Evolutionary conservation across 2,329 filamentous ascomycete genomes (phyloP), one percentile per base, ranked within the genome.

Genomic region (Neocatenulostroma microsporum): DNA sequence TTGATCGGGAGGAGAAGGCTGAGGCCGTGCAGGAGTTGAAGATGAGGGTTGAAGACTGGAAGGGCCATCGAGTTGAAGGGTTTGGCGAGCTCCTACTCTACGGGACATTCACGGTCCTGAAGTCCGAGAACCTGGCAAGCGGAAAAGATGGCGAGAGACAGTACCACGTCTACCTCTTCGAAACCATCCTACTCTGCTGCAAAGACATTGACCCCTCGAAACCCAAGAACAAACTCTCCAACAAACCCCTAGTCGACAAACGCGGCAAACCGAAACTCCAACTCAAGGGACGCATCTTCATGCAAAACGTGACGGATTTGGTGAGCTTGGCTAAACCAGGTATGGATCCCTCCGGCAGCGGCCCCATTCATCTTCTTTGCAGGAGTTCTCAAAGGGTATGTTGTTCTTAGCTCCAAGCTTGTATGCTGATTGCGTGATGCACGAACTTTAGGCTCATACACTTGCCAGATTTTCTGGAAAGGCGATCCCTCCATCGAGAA

Each of bases 301-400:
- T 98, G 88, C 87, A 88, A 50, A 98, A 98, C 56, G 89, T 98
- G 37, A 96, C 88, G 25, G 86, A 95, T 60, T 81, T 94, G n/a
- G 70, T 94, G 27, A 88, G 83, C 13, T 70, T 91, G 41, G 79
- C 82, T 33, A 94, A 88, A 61, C 84, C 86, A 62, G 87, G 88
- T 93, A 75, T 57, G 74, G 13, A n/a, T 6, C 32, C 17, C 21
- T 23, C 32, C 21, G 66, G 74, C 21, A 84, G 21, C 20, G 4
- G 6, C 23, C 11, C 12, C 31, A 27, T 23, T 26, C 38, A 42
- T 38, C 21, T 52, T 25, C 38, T 36, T 17, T 34, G 49, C 32
- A 40, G 42, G 21, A 49, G 37, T 35, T 41, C 39, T 37, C 41
- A 49, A 37, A 40, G 46, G 53, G 53, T 56, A 54, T 40, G 52